Base-by-base conservation (phyloP, 768 basidiomycete species). In the Auricularia auricula-judae region DNA sequence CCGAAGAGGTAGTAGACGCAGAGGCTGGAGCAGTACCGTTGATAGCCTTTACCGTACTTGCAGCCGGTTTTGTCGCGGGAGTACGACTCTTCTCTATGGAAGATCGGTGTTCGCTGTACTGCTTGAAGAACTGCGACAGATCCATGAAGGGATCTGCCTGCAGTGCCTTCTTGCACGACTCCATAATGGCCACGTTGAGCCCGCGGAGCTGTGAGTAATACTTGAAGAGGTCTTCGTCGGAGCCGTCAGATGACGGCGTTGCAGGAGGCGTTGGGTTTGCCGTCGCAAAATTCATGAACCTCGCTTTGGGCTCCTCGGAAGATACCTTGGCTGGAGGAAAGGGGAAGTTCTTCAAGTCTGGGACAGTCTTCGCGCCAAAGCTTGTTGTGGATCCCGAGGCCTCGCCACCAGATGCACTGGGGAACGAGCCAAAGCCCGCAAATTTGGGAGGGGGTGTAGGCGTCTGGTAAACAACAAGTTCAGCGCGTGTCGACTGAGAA, bases 191-290 rank as follows among this genome's bases (percentile, higher is more conserved):
- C 39, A 81, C 74, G 69, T 91, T 91, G 51, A 91, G 79, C 14
- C 88, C 89, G 42, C 89, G 85, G n/a, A 91, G 80, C 33, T 84
- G 82, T 47, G 76, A 82, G 75, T 84, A 89, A 71, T 86, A 89
- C 47, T 63, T 62, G 82, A 82, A 59, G 16, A 83, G 68, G 33
- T 69, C 36, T 1, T 29, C 39, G 16, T 47, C 69, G 43, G 74
- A 70, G 67, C 73, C 66, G 68, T 75, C 67, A 68, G 12, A 23
- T 62, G 67, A 64, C 4, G 66, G 66, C 33, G 33, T 23, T 53
- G 21, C 16, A 67, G 62, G 21, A 66, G 12, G 18, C 70, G 60
- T 44, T 70, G 67, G 36, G 65, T 64, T 43, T 69, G 67, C 29
- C 69, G 66, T 54, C 68, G 63, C 36, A 65, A 66, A 7, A 70